Evolutionary conservation across 2,329 filamentous ascomycete species (phyloP), one percentile per base, ranked within the genome.

Genomic region (Paramyrothecium roridum): DNA sequence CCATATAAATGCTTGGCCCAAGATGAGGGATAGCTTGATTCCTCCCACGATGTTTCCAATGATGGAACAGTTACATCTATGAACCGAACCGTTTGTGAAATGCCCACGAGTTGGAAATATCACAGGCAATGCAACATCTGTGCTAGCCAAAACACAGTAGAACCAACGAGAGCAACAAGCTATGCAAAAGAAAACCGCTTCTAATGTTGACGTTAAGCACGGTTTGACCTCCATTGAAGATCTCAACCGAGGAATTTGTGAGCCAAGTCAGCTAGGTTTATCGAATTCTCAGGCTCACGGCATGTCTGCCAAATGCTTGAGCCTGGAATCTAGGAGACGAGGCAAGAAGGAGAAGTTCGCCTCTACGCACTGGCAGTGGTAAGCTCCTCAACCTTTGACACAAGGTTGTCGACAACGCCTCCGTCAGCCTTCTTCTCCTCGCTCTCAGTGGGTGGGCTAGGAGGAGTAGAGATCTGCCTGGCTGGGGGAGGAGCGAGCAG

Each of bases 401-500:
- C 62, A 30, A 73, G 57, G 48, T 69, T 66, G 16, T 68, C 64
- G 40, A 72, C 60, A 8, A 70, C 62, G 21, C 68, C 65, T 21
- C 62, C 60, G 16, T 56, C 59, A 21, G 48, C 47, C 10, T 49
- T 56, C 37, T 54, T 48, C 33, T 58, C 56, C 37, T 66, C 61
- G 17, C 58, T 53, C 46, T 68, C 60, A 8, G 59, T 58, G 13
- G 65, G 62, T 17, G 64, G 59, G 37, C 54, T 68, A 3, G 72
- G 67, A 12, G 69, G 65, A 50, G 71, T 63, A 71, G 76, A 63
- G 68, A 75, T 60, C 65, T 74, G 72, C 37, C n/a, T 43, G 37
- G 37, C 26, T 67, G 79, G 57, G 73, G 88, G 65, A 69, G 85
- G 77, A 52, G 83, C 89, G 54, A 96, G 76, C 17, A 96, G 81